These are phyloP conservation scores for Diplosphaera chodatii DNA, from an alignment of 139 green algal species.

Conservation along the genomic window DNA sequence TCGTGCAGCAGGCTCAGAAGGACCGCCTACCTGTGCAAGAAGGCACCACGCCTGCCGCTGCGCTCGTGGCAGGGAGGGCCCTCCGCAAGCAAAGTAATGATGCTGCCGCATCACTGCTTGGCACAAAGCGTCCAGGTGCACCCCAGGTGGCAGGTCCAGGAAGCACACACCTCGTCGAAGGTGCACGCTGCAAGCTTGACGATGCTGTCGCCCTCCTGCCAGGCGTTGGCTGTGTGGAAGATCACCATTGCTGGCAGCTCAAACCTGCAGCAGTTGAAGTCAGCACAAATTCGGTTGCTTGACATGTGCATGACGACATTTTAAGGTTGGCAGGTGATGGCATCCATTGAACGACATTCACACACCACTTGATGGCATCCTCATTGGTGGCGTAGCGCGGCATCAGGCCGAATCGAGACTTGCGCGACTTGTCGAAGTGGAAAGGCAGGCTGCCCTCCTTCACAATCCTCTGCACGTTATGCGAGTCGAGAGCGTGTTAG, in stretches of 20 bases:
- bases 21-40: background rate
- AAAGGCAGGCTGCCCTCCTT: slow-evolving; percentile 52
- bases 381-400: slow-evolving; percentile 16
- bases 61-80: too few relatives aligned
- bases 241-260: slow-evolving; percentile 27
- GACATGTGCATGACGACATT: too few relatives aligned
- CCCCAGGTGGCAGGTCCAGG: too few relatives aligned
- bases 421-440: slow-evolving; percentile 25
- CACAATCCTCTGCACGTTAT: slow-evolving; percentile 56
- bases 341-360: too few relatives aligned
- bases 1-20: slow-evolving; percentile 18
- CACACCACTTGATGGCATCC: slow-evolving; percentile 36
- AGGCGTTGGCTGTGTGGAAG: slow-evolving; percentile 45
- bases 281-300: too few relatives aligned
- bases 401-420: slow-evolving; percentile 51
- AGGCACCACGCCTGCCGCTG: too few relatives aligned
- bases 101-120: background rate
- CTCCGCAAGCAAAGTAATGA: background rate
- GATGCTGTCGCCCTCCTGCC: slow-evolving; percentile 34
- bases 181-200: slow-evolving; percentile 25
- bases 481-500: too few relatives aligned
- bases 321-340: too few relatives aligned
- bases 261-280: slow-evolving; percentile 19
- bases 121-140: too few relatives aligned
- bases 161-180: slow-evolving; percentile 27